These are phyloP conservation scores for Morella rubra DNA, from an alignment of 306 rosid genomes.

Conservation along the genomic window DNA sequence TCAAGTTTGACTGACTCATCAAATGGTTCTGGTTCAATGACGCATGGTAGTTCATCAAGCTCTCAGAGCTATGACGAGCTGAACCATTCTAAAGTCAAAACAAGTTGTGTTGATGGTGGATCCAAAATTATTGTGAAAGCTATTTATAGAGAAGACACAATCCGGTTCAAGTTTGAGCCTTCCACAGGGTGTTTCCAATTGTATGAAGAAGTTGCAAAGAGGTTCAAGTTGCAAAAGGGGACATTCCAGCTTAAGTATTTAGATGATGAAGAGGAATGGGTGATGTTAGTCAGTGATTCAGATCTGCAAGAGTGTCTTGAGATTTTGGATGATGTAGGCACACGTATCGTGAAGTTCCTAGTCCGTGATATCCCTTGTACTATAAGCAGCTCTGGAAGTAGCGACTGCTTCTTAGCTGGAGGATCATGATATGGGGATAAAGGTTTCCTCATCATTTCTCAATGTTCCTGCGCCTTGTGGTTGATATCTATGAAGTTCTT, in stretches of 20 bases:
- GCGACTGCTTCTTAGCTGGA: slow-evolving; percentile 49
- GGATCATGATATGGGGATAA: slow-evolving; percentile 36
- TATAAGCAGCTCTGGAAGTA: slow-evolving; percentile 59
- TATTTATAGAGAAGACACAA: slow-evolving; percentile 60
- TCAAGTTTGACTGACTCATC: slow-evolving; percentile 73
- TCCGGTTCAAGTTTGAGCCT: slow-evolving; percentile 75
- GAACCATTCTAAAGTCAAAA: slow-evolving; percentile 40
- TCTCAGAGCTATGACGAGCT: slow-evolving; percentile 55
- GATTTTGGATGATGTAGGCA: slow-evolving; percentile 59
- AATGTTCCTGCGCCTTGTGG: slow-evolving; percentile 16
- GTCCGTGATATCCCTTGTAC: slow-evolving; percentile 57
- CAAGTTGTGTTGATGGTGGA: slow-evolving; percentile 36
- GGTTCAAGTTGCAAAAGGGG: slow-evolving; percentile 69
- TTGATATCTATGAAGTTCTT: slow-evolving; percentile 4
- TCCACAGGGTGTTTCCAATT: slow-evolving; percentile 53
- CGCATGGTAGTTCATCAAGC: slow-evolving; percentile 59
- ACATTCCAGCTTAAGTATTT: slow-evolving; percentile 72
- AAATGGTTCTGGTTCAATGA: slow-evolving; percentile 39
- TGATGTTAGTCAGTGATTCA: slow-evolving; percentile 63
- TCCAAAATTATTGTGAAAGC: slow-evolving; percentile 70
- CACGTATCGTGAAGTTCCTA: slow-evolving; percentile 51
- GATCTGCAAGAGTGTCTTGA: slow-evolving; percentile 81
- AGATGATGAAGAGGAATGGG: slow-evolving; percentile 93
- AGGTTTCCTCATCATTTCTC: slow-evolving; percentile 15
- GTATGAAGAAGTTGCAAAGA: slow-evolving; percentile 66